Evolutionary conservation across 305 asterid species (phyloP).

Genomic region (Rubia tinctorum): DNA sequence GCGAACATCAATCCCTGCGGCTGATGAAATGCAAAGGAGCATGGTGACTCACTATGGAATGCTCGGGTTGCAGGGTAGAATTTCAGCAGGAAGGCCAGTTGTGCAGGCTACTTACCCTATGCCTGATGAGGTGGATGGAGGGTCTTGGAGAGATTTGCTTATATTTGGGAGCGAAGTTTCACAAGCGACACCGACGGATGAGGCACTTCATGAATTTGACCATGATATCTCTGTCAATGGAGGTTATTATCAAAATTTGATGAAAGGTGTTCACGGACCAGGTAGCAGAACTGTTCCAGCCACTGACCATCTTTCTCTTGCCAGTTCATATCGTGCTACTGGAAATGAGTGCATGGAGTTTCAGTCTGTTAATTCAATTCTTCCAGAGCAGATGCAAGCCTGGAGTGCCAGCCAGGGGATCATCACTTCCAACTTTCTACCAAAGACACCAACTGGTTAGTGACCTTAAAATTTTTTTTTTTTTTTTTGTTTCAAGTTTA

Average conservation of each 20-base stretch:
- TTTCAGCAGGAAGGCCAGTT: neutral
- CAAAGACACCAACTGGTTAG: slow-evolving; percentile 40
- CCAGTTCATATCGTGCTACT: slow-evolving; percentile 35
- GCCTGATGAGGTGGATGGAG: neutral
- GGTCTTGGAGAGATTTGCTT: slow-evolving; percentile 44
- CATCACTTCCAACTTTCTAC: slow-evolving; percentile 36
- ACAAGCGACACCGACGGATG: slow-evolving; percentile 15
- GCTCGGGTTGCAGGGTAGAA: neutral
- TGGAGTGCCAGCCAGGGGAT: slow-evolving; percentile 19
- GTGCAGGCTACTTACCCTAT: neutral
- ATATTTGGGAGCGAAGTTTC: slow-evolving; percentile 44
- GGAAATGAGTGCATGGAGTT: slow-evolving; percentile 27
- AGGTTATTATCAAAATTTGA: slow-evolving; percentile 28
- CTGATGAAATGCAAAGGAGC: slow-evolving; percentile 18
- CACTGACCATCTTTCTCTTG: slow-evolving; percentile 13
- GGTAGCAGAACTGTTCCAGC: slow-evolving; percentile 20
- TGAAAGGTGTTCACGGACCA: slow-evolving; percentile 28
- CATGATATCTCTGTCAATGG: slow-evolving; percentile 17
- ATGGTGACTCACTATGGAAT: slow-evolving; percentile 10
- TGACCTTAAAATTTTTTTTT: slow-evolving; percentile 9
- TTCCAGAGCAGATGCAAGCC: slow-evolving; percentile 23
- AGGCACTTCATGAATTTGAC: slow-evolving; percentile 18
- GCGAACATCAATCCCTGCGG: slow-evolving; percentile 26
- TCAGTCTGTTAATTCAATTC: slow-evolving; percentile 21
- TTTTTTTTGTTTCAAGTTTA: neutral